Base-by-base conservation (phyloP, 495 filamentous ascomycete species). In the Bacidia rubella region DNA sequence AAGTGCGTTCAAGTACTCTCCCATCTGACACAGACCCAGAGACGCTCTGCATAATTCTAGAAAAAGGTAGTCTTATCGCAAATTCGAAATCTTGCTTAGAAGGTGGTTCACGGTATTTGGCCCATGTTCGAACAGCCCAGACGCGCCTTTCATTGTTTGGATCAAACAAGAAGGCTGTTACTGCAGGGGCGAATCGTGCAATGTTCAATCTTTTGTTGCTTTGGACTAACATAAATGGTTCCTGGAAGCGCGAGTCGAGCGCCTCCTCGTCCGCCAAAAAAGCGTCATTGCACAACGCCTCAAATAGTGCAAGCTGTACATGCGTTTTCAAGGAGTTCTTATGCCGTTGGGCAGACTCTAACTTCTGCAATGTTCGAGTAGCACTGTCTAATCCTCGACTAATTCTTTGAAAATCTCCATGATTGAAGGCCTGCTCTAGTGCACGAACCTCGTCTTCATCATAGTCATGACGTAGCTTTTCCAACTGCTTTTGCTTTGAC, bases 91-190 rank as follows among this genome's bases (percentile, higher is more conserved):
- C 83, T 23, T 77, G 66, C 11, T 69, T 64, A 0, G 78, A 79
- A 7, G 87, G 74, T 17, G 70, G 70, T 2, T 75, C 64, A 11
- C 68, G 60, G 47, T 79, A 77, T 49, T 76, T 76, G 21, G 73
- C 67, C 79, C 85, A 93, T 1, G 80, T 74, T 23, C 71, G 66
- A 21, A 76, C 63, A 7, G 87, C 89, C 76, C 90, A 95, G 39
- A 69, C 67, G 22, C 68, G 70, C 39, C 84, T 75, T 41, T 62
- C 64, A 27, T 70, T 66, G 26, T 85, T 74, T 3, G 71, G 63
- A 51, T 83, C 79, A 58, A 95, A 95, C 2, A 96, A 70, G 59
- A 94, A 95, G 15, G 69, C 74, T 15, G 82, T 82, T 65, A 89
- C 85, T 9, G 86, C 85, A 10, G 88, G 90, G 4, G 87, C 72